Evolutionary conservation across 345 rosid genomes (phyloP).

Genomic region (Psidium guajava): DNA sequence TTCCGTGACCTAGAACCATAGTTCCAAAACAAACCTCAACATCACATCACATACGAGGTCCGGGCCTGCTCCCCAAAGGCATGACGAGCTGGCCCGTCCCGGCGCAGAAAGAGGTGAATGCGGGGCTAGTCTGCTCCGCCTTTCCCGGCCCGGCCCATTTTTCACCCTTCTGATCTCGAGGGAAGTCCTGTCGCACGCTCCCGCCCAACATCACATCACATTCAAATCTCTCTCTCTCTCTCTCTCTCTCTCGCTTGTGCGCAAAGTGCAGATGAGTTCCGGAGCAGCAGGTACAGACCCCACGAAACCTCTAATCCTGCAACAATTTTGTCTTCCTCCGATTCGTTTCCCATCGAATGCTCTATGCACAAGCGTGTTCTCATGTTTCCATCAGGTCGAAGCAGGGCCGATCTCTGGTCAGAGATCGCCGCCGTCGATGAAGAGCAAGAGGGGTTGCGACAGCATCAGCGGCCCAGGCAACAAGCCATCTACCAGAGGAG

Average conservation of each 20-base stretch:
- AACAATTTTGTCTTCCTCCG: background rate
- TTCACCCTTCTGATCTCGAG: background rate
- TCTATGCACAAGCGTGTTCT: background rate
- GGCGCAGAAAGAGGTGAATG: background rate
- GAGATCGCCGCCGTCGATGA: constrained; percentile 25
- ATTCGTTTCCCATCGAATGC: background rate
- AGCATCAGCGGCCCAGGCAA: background rate
- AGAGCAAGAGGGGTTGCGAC: constrained; percentile 8
- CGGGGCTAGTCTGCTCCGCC: background rate
- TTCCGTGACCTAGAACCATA: background rate
- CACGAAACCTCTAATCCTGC: background rate
- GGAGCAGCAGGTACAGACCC: background rate
- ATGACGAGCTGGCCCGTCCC: background rate
- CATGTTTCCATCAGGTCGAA: background rate
- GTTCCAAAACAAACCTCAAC: background rate
- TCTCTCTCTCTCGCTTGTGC: background rate
- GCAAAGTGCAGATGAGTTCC: background rate
- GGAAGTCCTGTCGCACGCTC: background rate
- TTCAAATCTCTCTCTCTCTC: background rate
- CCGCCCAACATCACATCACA: background rate
- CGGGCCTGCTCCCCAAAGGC: background rate
- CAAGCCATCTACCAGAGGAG: constrained; percentile 47
- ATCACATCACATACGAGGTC: background rate
- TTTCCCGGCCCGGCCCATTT: background rate
- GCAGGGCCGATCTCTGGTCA: constrained; percentile 42